phyloP scores from a whole-genome alignment of 345 rosid species.

The Melaleuca quinquenervia region DNA sequence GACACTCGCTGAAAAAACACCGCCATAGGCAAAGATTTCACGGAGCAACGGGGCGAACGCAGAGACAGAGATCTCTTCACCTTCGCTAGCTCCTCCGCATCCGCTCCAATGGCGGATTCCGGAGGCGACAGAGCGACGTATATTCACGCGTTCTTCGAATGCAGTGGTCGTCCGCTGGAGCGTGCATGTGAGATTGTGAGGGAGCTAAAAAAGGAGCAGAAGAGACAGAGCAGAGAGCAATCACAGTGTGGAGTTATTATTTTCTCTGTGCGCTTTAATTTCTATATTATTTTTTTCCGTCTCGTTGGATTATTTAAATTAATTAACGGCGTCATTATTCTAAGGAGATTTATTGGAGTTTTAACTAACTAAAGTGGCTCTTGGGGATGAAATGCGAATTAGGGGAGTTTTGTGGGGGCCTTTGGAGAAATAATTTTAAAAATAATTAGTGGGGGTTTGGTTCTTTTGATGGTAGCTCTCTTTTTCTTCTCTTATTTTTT shows the following conservation, averaged over 20 bases:
- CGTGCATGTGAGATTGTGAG: not conserved
- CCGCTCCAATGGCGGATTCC: not conserved
- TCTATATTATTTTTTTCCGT: not conserved
- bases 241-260: not conserved
- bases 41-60: not conserved
- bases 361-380: not conserved
- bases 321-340: not conserved
- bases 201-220: not conserved
- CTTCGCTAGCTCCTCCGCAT: not conserved
- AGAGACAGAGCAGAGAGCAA: not conserved
- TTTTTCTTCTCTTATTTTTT: not conserved
- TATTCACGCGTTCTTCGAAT: not conserved
- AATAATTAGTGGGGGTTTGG: not conserved
- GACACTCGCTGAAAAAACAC: not conserved
- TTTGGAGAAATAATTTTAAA: not conserved
- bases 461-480: not conserved
- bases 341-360: too few relatives aligned
- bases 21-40: not conserved
- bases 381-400: not conserved
- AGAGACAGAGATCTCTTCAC: not conserved
- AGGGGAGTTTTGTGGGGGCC: not conserved
- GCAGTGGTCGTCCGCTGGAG: not conserved
- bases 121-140: too few relatives aligned
- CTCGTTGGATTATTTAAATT: not conserved
- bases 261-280: not conserved